These are phyloP conservation scores for Phytophthora uliginosa DNA, from an alignment of 352 stramenopile species.

Conservation along the genomic window DNA sequence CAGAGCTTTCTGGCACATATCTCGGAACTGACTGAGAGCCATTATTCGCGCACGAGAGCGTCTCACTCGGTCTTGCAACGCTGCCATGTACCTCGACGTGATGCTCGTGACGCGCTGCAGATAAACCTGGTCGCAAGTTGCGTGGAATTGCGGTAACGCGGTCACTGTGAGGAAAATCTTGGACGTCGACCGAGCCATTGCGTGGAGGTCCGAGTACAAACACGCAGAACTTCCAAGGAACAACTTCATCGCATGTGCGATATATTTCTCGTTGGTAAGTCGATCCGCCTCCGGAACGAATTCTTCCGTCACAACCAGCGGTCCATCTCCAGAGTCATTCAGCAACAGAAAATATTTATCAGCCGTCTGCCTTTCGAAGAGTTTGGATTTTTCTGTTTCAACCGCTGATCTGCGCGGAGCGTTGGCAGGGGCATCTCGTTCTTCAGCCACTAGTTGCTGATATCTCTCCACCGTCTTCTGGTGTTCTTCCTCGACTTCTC, in stretches of 20 bases:
- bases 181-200: constrained; percentile 33
- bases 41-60: constrained; percentile 48
- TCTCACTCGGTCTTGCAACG: constrained; percentile 48
- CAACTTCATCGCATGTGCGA: background rate
- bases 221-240: constrained; percentile 45
- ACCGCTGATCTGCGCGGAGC: constrained; percentile 1
- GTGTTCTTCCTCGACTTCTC: constrained; percentile 32
- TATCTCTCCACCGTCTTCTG: constrained; percentile 11
- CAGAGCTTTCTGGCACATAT: constrained; percentile 39
- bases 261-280: background rate
- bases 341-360: constrained; percentile 50
- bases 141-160: constrained; percentile 48
- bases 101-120: constrained; percentile 49
- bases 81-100: constrained; percentile 45
- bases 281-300: constrained; percentile 7
- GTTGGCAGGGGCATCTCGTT: background rate
- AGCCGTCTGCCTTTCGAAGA: constrained; percentile 29
- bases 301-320: background rate
- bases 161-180: constrained; percentile 56
- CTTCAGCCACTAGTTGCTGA: constrained; percentile 19
- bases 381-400: constrained; percentile 39
- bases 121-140: constrained; percentile 61
- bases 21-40: constrained; percentile 39
- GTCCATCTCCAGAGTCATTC: background rate
- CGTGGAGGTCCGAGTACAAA: constrained; percentile 40